phyloP scores from a whole-genome alignment of 2,329 filamentous ascomycete genomes.

The Ambrosiella xylebori region DNA sequence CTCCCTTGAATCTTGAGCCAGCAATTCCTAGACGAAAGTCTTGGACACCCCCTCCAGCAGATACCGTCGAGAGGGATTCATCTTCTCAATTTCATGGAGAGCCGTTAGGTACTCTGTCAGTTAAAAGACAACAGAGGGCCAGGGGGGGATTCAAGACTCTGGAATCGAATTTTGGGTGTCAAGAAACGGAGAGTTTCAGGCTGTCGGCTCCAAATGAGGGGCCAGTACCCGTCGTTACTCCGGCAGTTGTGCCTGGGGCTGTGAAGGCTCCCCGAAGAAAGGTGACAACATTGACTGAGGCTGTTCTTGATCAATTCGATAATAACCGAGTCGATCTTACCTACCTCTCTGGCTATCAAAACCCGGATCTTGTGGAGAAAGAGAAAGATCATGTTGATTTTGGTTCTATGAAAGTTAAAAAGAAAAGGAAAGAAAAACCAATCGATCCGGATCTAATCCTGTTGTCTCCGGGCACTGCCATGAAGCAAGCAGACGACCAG shows the following conservation, averaged over 20 bases:
- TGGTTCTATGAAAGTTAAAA: constrained; percentile 13
- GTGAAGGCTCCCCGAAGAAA: constrained; percentile 11
- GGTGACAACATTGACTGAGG: constrained; percentile 9
- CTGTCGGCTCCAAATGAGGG: background rate
- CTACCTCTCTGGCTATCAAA: constrained; percentile 11
- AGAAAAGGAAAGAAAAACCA: constrained; percentile 22
- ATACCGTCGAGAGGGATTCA: background rate
- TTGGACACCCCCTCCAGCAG: constrained; percentile 5
- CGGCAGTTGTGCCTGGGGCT: background rate
- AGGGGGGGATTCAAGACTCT: background rate
- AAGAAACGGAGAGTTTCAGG: background rate
- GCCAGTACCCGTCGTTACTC: background rate
- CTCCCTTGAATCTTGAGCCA: constrained; percentile 7
- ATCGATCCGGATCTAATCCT: constrained; percentile 25
- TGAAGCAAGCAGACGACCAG: constrained; percentile 48
- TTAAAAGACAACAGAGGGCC: background rate
- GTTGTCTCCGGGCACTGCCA: constrained; percentile 51
- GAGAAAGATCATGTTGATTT: constrained; percentile 15
- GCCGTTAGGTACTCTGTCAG: background rate
- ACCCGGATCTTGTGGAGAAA: constrained; percentile 6
- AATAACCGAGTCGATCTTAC: constrained; percentile 10
- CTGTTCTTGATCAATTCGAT: constrained; percentile 12
- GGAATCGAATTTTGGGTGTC: background rate
- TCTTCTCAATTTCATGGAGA: background rate
- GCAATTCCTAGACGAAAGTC: constrained; percentile 3